Conservation (phyloP, 1,284 basidiomycete species). For the Gomphus bonarii region DNA sequence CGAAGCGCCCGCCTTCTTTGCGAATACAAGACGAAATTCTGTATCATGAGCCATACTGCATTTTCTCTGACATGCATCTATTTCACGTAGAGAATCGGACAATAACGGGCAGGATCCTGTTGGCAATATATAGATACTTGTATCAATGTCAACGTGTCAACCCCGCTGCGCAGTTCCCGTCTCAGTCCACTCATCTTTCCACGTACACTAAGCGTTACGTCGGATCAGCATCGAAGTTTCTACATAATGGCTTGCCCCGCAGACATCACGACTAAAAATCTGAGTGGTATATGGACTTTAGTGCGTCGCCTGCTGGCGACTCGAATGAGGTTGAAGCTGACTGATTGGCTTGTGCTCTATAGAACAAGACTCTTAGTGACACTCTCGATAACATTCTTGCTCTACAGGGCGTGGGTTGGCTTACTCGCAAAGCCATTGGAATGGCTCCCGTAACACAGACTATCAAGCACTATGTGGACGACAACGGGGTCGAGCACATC, state of each 20-base stretch:
- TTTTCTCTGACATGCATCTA: neutral
- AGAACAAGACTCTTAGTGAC: slow-evolving; percentile 52
- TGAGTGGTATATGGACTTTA: slow-evolving; percentile 33
- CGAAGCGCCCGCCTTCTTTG: too few relatives aligned
- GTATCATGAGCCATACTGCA: neutral
- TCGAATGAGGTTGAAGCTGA: neutral
- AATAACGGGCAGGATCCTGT: too few relatives aligned
- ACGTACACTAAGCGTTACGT: neutral
- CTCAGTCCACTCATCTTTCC: neutral
- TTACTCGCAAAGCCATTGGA: slow-evolving; percentile 44
- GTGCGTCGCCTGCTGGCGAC: slow-evolving; percentile 20
- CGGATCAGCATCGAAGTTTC: neutral
- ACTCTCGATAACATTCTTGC: slow-evolving; percentile 44
- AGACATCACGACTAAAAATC: slow-evolving; percentile 38
- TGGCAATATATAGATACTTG: too few relatives aligned
- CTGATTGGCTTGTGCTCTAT: neutral
- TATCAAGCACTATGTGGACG: slow-evolving; percentile 51
- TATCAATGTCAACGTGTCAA: too few relatives aligned
- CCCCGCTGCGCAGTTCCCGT: neutral
- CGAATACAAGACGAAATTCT: too few relatives aligned
- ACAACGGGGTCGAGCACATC: slow-evolving; percentile 42
- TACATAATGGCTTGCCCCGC: slow-evolving; percentile 39
- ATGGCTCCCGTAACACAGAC: slow-evolving; percentile 41
- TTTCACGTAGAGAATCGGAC: too few relatives aligned
- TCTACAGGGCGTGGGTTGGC: slow-evolving; percentile 53